Evolutionary conservation across 2,329 filamentous ascomycete genomes (phyloP).

Genomic region (Diaporthe humulicola): DNA sequence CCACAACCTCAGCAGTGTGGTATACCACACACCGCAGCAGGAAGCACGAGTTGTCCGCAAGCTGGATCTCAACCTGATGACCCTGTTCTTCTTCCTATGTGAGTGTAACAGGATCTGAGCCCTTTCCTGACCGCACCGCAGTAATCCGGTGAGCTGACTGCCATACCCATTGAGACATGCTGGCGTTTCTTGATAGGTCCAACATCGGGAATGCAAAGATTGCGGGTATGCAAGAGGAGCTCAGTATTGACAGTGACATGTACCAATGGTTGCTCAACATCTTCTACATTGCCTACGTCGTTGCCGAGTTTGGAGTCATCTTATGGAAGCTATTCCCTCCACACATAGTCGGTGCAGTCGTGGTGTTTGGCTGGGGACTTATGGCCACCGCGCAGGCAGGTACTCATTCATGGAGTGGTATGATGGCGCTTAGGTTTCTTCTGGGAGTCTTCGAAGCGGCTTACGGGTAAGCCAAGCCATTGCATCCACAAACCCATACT

Average conservation of each 20-base stretch:
- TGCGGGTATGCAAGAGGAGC: conserved; percentile 1
- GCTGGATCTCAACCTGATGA: conserved; percentile 21
- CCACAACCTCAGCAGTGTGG: background rate
- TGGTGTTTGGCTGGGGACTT: conserved; percentile 11
- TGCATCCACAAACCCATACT: no score
- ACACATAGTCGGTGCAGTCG: conserved; percentile 5
- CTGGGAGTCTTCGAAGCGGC: conserved; percentile 26
- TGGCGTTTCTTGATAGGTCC: conserved; percentile 19
- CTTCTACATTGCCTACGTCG: conserved; percentile 23
- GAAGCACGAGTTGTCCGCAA: conserved; percentile 11
- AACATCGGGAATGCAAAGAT: conserved; percentile 20
- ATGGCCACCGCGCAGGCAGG: conserved; percentile 16
- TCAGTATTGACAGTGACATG: background rate
- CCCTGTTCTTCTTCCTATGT: conserved; percentile 14
- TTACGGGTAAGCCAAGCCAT: conserved; percentile 7
- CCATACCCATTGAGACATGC: conserved; percentile 4
- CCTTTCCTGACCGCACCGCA: background rate
- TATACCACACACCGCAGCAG: background rate
- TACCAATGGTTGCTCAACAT: conserved; percentile 26
- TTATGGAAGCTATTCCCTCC: conserved; percentile 16
- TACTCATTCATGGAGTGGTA: conserved; percentile 5
- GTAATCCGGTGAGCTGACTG: background rate
- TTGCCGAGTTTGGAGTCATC: background rate
- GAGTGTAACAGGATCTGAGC: background rate
- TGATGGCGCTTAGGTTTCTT: conserved; percentile 23